Evolutionary conservation across 176 grass and related monocot species (phyloP).

Genomic region (Carex parvula): DNA sequence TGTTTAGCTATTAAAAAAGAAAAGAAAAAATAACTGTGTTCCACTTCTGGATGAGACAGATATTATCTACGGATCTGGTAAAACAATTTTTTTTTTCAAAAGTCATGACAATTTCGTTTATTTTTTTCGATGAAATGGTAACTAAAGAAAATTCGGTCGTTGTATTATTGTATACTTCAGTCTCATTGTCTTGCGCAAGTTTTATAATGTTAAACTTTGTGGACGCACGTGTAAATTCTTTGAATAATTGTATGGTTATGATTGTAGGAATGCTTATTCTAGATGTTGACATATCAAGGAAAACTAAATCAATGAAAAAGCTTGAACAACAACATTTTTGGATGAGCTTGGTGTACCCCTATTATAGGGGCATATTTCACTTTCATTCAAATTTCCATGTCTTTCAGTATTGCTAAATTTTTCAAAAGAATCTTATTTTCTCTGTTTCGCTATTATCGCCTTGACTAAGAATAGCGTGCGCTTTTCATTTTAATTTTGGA

Average conservation of each 20-base stretch:
- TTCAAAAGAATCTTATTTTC: neutral
- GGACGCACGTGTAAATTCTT: neutral
- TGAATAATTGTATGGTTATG: neutral
- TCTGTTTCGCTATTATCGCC: neutral
- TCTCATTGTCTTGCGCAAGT: no score
- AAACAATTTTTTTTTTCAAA: no score
- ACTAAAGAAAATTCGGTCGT: no score
- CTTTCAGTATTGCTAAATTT: neutral
- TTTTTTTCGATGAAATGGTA: no score
- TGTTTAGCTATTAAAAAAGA: neutral
- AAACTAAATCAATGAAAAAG: neutral
- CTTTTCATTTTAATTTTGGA: no score
- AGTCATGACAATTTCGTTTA: no score
- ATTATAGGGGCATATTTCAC: neutral
- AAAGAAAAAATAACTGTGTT: neutral
- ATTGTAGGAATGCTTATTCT: neutral
- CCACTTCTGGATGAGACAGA: no score
- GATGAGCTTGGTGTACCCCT: conserved; percentile 14
- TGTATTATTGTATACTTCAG: no score
- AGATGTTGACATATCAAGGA: neutral
- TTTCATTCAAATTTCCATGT: neutral
- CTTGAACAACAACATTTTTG: conserved; percentile 10
- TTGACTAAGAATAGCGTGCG: neutral
- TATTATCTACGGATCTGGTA: no score
- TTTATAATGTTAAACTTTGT: neutral